phyloP scores from a whole-genome alignment of 352 stramenopile genomes.

The Phytophthora fragariae region DNA sequence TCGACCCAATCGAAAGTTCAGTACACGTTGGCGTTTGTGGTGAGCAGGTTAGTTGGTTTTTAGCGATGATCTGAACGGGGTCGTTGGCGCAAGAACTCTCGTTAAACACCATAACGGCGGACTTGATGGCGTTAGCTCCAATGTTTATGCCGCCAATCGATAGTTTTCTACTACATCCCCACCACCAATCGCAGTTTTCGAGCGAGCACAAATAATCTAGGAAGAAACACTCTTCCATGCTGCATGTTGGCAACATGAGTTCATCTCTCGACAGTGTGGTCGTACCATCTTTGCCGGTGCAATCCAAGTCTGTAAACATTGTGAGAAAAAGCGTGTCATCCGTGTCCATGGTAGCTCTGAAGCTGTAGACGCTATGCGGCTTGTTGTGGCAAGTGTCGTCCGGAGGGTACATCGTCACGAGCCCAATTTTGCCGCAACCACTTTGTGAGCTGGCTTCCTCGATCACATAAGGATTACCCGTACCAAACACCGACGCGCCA shows the following conservation, averaged over 20 bases:
- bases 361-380: not conserved
- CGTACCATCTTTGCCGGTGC: not conserved
- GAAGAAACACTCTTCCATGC: not conserved
- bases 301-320: not conserved
- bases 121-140: not conserved
- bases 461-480: conserved; percentile 1
- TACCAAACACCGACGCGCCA: not conserved
- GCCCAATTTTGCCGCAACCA: not conserved
- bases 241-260: not conserved
- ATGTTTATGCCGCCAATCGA: not conserved
- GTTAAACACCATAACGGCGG: not conserved
- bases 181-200: not conserved
- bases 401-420: conserved; percentile 3
- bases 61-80: not conserved
- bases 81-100: not conserved
- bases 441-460: not conserved
- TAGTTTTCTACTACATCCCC: not conserved
- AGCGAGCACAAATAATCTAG: not conserved
- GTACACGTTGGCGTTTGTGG: not conserved
- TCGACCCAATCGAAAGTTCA: not conserved
- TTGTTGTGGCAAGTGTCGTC: conserved; percentile 7
- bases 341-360: not conserved
- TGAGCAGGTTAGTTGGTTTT: not conserved
- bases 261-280: not conserved
- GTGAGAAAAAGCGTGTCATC: not conserved